Evolutionary conservation across 2,329 filamentous ascomycete species (phyloP), one percentile per base, ranked within the genome.

Genomic region (Xylariaceae sp.): DNA sequence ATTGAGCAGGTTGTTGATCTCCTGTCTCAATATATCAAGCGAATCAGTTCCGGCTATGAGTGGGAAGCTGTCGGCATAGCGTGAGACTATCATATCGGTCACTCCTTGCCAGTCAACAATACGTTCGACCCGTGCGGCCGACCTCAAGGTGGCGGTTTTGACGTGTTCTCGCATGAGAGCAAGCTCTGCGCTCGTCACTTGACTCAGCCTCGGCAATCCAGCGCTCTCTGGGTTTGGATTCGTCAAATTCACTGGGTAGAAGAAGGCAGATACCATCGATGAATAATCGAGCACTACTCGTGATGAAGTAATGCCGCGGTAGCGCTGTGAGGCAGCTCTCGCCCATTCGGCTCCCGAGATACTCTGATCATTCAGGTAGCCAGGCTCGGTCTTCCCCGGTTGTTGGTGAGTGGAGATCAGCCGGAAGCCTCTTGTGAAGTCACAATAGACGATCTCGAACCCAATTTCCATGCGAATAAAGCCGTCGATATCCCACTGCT

Each of bases 31-130:
- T 1, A 64, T 16, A 6, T 60, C 53, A 2, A 69, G 59, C 0
- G 69, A 61, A 2, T 66, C 60, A 2, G 54, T 60, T 23, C 69
- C 63, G 0, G 65, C 67, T 61, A 82, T 71, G 4, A 73, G 64
- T 2, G 61, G 60, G 23, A 92, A 70, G 20, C 83, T 75, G 26
- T 80, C 73, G 3, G 79, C 78, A 62, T 87, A 91, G 1, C 88
- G 79, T 4, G 75, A 67, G 3, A 89, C 75, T 3, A 92, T 73
- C 75, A 88, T 78, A 61, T 92, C 89, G 0, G 80, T 77, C 1
- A 88, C 73, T 0, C 73, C 77, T 65, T 91, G 88, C 89, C 89
- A 92, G 62, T 89, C 73, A 21, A 82, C 65, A 15, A 63, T 57
- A 20, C 57, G 61, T 42, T 58, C 64, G 23, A 62, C 21, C 10